Evolutionary conservation across 768 basidiomycete genomes (phyloP), one percentile per base, ranked within the genome.

Genomic region (Phanerodontia chrysosporium): DNA sequence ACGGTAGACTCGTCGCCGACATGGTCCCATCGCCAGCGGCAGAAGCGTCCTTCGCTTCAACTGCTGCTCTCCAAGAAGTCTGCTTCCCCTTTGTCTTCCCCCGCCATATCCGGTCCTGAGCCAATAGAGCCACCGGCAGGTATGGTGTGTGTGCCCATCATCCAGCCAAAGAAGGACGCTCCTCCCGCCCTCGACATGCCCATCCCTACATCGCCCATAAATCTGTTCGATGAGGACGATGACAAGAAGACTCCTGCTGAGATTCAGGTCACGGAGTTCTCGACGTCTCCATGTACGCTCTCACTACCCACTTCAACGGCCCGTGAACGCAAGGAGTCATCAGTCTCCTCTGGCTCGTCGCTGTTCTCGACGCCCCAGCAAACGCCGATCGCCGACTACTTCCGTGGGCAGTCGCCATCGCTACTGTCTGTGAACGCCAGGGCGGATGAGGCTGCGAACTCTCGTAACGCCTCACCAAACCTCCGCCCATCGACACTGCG

Each of bases 41-140:
- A 78, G 59, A 89, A 87, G 72, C 87, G 85, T 52, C 86, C 90
- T 0, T 90, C 89, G 2, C 71, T 90, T 58, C 83, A 83, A 51
- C 73, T 89, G 18, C 75, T 90, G 21, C 87, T 90, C 69, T 77
- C 85, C 30, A 88, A 86, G 73, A 81, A 79, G 49, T 84, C 86
- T 6, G 71, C 75, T 2, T 81, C 85, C 24, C 76, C 82, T 2
- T 65, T 81, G 46, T 69, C 71, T 25, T 66, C 69, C 49, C 68
- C 29, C 73, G 62, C 58, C 45, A 69, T 71, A 44, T 69, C 76
- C 29, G 35, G 42, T 2, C 35, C 52, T n/a, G 53, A 54, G 29
- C 27, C 32, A 14, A 53, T 55, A 21, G 22, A 45, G 18, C 32
- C 53, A 29, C 58, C 59, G 1, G 49, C 58, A 24, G 54, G 18